These are phyloP conservation scores for Pichia membranifaciens DNA, from an alignment of 805 yeast genomes.

Conservation along the genomic window DNA sequence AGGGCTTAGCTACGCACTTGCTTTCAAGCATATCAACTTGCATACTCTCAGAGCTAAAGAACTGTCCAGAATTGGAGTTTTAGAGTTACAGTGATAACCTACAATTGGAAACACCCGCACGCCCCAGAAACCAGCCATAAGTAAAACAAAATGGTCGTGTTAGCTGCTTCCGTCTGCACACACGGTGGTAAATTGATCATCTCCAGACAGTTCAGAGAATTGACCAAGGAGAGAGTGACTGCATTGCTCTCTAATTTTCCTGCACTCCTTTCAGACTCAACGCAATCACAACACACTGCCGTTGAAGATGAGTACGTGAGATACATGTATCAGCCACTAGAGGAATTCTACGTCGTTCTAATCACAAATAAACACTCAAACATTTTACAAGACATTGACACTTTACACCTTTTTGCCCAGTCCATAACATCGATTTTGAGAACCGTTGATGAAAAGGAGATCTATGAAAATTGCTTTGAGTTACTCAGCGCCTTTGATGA, in stretches of 20 bases:
- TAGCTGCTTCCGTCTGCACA: conserved; percentile 93
- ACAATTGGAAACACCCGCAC: no score
- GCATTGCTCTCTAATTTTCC: conserved; percentile 85
- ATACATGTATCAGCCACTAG: conserved; percentile 93
- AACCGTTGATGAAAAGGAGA: conserved; percentile 72
- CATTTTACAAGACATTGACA: conserved; percentile 89
- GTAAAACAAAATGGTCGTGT: conserved; percentile 50
- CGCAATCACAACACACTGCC: conserved; percentile 79
- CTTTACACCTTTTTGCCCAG: conserved; percentile 78
- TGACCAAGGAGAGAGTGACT: conserved; percentile 78
- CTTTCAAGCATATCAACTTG: no score
- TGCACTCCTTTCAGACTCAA: conserved; percentile 59
- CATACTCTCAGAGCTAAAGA: no score
- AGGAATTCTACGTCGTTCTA: conserved; percentile 83
- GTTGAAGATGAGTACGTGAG: conserved; percentile 90
- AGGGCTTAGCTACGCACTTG: no score
- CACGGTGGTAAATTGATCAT: conserved; percentile 89
- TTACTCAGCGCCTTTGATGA: conserved; percentile 91
- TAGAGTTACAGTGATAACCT: no score
- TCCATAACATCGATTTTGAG: conserved; percentile 71
- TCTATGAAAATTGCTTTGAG: conserved; percentile 80
- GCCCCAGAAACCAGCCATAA: no score
- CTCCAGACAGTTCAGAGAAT: conserved; percentile 85
- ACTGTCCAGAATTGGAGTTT: no score
- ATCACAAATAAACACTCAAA: conserved; percentile 89